Conservation (phyloP, 352 stramenopile species). For the Pythium rishiriense region DNA sequence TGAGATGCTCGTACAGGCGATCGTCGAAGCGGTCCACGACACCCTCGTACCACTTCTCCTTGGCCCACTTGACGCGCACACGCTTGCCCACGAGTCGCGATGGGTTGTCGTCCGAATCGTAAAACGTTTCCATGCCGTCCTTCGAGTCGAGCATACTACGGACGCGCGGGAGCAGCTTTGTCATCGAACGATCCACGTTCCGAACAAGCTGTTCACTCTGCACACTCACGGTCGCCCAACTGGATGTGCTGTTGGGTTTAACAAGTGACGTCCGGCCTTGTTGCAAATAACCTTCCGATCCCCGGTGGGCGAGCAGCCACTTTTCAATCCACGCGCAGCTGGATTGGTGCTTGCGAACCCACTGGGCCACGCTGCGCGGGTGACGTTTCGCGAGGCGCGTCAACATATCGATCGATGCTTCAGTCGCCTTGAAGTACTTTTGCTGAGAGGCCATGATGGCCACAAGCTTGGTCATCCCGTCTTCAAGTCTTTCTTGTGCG, state of each 20-base stretch:
- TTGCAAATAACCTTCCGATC: constrained; percentile 65
- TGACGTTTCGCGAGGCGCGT: constrained; percentile 80
- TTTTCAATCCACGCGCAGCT: constrained; percentile 85
- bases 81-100: constrained; percentile 78
- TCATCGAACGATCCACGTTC: constrained; percentile 26
- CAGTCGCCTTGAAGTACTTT: constrained; percentile 84
- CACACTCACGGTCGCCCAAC: constrained; percentile 48
- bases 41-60: constrained; percentile 90
- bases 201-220: constrained; percentile 27
- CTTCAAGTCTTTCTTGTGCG: constrained; percentile 52
- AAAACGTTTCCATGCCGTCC: constrained; percentile 63
- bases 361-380: constrained; percentile 47
- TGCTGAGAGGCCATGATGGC: constrained; percentile 85
- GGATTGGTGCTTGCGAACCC: constrained; percentile 63
- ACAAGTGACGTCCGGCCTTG: constrained; percentile 77
- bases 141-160: constrained; percentile 27
- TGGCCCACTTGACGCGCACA: constrained; percentile 87
- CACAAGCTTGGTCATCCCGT: constrained; percentile 72
- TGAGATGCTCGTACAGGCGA: constrained; percentile 76
- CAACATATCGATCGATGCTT: constrained; percentile 87
- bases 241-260: constrained; percentile 84
- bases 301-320: constrained; percentile 72
- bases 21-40: constrained; percentile 78
- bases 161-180: constrained; percentile 31
- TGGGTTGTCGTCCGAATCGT: constrained; percentile 89